Evolutionary conservation across 192 early-diverging fungal species (phyloP).

Genomic region (Umbelopsis vinacea): DNA sequence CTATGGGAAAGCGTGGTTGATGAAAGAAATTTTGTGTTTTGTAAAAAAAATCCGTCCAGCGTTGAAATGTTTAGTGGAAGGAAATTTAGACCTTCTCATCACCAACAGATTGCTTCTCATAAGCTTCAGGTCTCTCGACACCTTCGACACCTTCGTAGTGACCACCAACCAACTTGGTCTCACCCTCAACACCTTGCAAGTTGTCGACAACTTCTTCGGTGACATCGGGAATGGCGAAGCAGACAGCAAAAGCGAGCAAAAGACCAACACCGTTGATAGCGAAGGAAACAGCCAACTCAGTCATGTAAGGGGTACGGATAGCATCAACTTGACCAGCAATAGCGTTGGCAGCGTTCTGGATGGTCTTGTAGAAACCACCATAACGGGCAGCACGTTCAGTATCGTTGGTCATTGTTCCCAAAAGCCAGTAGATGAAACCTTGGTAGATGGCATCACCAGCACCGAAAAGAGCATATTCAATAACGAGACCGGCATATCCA

Average conservation of each 20-base stretch:
- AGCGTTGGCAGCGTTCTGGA: slow-evolving; percentile 80
- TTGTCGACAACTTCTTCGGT: slow-evolving; percentile 43
- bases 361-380: slow-evolving; percentile 90
- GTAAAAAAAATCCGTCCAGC: slow-evolving; percentile 11
- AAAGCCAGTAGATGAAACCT: slow-evolving; percentile 82
- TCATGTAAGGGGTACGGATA: slow-evolving; percentile 47
- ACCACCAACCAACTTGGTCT: slow-evolving; percentile 40
- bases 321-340: slow-evolving; percentile 75
- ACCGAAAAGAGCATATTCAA: slow-evolving; percentile 80
- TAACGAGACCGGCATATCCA: slow-evolving; percentile 59
- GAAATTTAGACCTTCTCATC: slow-evolving; percentile 16
- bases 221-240: slow-evolving; percentile 35
- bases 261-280: slow-evolving; percentile 33
- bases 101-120: slow-evolving; percentile 19
- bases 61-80: not conserved
- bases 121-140: not conserved
- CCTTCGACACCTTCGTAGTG: slow-evolving; percentile 30
- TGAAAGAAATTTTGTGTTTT: slow-evolving; percentile 8
- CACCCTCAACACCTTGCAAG: slow-evolving; percentile 31
- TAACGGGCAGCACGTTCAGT: slow-evolving; percentile 71
- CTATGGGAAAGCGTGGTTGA: not conserved
- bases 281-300: slow-evolving; percentile 43
- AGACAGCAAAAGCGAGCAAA: slow-evolving; percentile 34
- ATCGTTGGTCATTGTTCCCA: slow-evolving; percentile 87
- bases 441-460: slow-evolving; percentile 85